Evolutionary conservation across 345 rosid genomes (phyloP).

Genomic region (Gynandropsis gynandra): DNA sequence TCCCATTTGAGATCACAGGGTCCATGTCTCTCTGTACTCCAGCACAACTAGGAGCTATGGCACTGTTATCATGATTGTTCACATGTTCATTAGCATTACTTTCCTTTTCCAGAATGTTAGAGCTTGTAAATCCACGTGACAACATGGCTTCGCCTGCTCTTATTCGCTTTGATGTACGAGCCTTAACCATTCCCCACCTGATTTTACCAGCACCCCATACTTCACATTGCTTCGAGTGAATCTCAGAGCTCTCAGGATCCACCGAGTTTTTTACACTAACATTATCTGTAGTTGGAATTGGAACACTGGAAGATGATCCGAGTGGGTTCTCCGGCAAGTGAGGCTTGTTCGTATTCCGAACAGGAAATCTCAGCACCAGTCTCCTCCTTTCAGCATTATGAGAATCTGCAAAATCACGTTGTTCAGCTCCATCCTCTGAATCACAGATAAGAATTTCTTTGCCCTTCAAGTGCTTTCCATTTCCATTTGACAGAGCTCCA

Average conservation of each 20-base stretch:
- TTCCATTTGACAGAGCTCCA: slow-evolving; percentile 41
- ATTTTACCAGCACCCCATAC: slow-evolving; percentile 47
- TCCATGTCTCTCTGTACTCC: slow-evolving; percentile 13
- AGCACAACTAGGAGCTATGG: slow-evolving; percentile 23
- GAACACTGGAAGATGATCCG: slow-evolving; percentile 44
- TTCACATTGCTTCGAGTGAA: slow-evolving; percentile 30
- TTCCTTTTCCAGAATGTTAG: slow-evolving; percentile 31
- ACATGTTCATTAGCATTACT: slow-evolving; percentile 27
- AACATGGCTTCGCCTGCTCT: slow-evolving; percentile 45
- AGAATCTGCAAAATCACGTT: slow-evolving; percentile 36
- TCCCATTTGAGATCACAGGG: slow-evolving; percentile 27
- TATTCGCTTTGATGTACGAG: slow-evolving; percentile 65
- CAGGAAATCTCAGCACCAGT: slow-evolving; percentile 73
- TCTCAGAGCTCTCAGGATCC: slow-evolving; percentile 30
- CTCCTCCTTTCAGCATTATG: slow-evolving; percentile 52
- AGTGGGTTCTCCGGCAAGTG: slow-evolving; percentile 29
- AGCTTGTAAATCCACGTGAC: slow-evolving; percentile 26
- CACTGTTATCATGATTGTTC: slow-evolving; percentile 28
- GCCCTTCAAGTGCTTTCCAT: slow-evolving; percentile 56
- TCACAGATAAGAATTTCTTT: slow-evolving; percentile 50
- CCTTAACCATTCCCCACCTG: slow-evolving; percentile 84
- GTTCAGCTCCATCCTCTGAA: slow-evolving; percentile 35
- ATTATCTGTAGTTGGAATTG: slow-evolving; percentile 27
- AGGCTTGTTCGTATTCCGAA: slow-evolving; percentile 44
- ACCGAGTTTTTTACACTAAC: slow-evolving; percentile 23